phyloP scores from a whole-genome alignment of 768 basidiomycete genomes.

The Pleurotus ostreatus region DNA sequence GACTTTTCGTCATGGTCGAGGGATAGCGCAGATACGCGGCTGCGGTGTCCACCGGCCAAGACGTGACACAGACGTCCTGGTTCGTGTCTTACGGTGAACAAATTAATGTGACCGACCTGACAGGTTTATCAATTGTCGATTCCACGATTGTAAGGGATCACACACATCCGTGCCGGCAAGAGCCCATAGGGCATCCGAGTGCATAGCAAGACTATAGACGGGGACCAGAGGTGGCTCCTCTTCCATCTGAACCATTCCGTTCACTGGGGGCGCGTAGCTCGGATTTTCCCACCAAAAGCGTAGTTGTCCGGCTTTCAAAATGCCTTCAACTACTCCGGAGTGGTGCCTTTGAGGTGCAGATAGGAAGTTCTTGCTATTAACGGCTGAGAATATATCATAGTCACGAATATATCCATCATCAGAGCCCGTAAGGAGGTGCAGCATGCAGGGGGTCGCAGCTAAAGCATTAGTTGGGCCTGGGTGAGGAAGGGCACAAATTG shows the following conservation, averaged over 20 bases:
- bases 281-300: constrained; percentile 92
- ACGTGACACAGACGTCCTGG: constrained; percentile 76
- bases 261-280: constrained; percentile 21
- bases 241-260: constrained; percentile 26
- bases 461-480: constrained; percentile 87
- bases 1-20: constrained; percentile 80
- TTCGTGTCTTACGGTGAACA: constrained; percentile 91
- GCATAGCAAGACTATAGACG: constrained; percentile 88
- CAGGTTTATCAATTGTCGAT: neutral
- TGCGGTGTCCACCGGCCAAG: constrained; percentile 64
- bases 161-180: constrained; percentile 84
- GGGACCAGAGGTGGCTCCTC: constrained; percentile 59
- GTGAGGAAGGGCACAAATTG: constrained; percentile 87
- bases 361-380: constrained; percentile 84
- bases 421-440: constrained; percentile 85
- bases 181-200: constrained; percentile 91
- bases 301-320: constrained; percentile 84
- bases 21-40: constrained; percentile 81
- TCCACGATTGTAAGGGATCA: constrained; percentile 4
- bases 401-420: constrained; percentile 92
- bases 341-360: constrained; percentile 87
- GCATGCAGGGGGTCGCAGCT: constrained; percentile 81
- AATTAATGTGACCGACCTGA: constrained; percentile 86
- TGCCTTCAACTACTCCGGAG: constrained; percentile 87
- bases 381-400: constrained; percentile 86